Base-by-base conservation (phyloP, 805 yeast genomes). In the Debaryomyces tyrocola region DNA sequence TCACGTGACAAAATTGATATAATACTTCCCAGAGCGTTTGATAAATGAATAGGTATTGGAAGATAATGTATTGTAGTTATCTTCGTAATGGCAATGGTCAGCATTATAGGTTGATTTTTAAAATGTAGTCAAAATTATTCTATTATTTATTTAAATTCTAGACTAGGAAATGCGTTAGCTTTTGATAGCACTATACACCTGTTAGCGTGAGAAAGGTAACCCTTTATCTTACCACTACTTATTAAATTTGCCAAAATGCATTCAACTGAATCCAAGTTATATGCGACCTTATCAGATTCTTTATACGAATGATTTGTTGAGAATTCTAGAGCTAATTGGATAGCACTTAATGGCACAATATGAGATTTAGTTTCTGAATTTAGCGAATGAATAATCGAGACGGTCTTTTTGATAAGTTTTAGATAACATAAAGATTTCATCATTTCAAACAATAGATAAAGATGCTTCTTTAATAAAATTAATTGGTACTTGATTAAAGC, bases 131-230 rank as follows among this genome's bases (percentile, higher is more conserved):
- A 24, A 24, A 24, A 24, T 24, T 24, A 24, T 24, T 24, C 27
- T 31, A 31, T 31, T 31, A 31, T 2, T 31, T 31, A 31, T 31
- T 31, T 31, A 31, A 2, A 9, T 31, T n/a, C 34, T 31, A 41
- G 39, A 15, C 31, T 20, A 10, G 94, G 95, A 60, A 90, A 90
- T 2, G 96, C 84, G 20, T 80, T 80, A 14, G 73, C 78, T 62
- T 85, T 88, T 60, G 94, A 84, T 45, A 90, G 64, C 8, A 90
- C 96, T 15, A 88, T 70, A 42, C 87, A 85, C 35, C 80, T 70
- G 57, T 87, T 83, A 3, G 83, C 77, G 59, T 89, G 94, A 4
- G 96, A 86, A 12, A 90, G 63, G 62, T 90, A 90, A 0, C 96
- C 97, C 63, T 86, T 89, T 40, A 90, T 69, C 46, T 63, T 68